phyloP scores from a whole-genome alignment of 2,329 filamentous ascomycete species.

The Ramularia endophylla region DNA sequence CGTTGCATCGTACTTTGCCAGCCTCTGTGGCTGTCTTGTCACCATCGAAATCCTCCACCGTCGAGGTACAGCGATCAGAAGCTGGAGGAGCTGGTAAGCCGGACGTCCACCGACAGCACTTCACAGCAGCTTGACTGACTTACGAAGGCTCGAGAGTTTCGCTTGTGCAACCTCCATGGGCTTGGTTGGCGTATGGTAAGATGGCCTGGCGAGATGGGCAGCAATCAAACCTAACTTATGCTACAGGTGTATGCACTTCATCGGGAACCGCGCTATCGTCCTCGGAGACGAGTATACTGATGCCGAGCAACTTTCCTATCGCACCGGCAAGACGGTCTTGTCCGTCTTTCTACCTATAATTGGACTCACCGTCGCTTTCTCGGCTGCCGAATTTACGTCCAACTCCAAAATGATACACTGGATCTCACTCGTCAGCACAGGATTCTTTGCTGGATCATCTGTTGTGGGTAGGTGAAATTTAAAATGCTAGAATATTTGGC shows the following conservation, averaged over 20 bases:
- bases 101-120: too few species aligned
- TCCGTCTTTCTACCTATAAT: slow-evolving; percentile 76
- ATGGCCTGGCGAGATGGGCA: too few species aligned
- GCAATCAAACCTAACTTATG: too few species aligned
- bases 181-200: slow-evolving; percentile 45
- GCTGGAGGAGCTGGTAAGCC: slow-evolving; percentile 28
- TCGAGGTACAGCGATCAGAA: slow-evolving; percentile 26
- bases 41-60: slow-evolving; percentile 78
- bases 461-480: slow-evolving; percentile 49
- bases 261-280: slow-evolving; percentile 73
- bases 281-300: slow-evolving; percentile 55
- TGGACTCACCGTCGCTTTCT: slow-evolving; percentile 67
- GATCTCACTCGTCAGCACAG: slow-evolving; percentile 48
- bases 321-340: slow-evolving; percentile 61
- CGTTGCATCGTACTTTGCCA: slow-evolving; percentile 62
- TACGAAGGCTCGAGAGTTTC: slow-evolving; percentile 36
- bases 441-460: slow-evolving; percentile 64
- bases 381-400: slow-evolving; percentile 51
- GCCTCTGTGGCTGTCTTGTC: slow-evolving; percentile 68
- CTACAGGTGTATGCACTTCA: slow-evolving; percentile 58
- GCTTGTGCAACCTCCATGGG: slow-evolving; percentile 41
- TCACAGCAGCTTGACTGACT: too few species aligned
- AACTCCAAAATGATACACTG: slow-evolving; percentile 26
- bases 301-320: slow-evolving; percentile 68
- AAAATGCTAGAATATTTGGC: too few species aligned